These are phyloP conservation scores for Aegilops tauschii DNA, from an alignment of 176 grass and related monocot species.

Conservation along the genomic window DNA sequence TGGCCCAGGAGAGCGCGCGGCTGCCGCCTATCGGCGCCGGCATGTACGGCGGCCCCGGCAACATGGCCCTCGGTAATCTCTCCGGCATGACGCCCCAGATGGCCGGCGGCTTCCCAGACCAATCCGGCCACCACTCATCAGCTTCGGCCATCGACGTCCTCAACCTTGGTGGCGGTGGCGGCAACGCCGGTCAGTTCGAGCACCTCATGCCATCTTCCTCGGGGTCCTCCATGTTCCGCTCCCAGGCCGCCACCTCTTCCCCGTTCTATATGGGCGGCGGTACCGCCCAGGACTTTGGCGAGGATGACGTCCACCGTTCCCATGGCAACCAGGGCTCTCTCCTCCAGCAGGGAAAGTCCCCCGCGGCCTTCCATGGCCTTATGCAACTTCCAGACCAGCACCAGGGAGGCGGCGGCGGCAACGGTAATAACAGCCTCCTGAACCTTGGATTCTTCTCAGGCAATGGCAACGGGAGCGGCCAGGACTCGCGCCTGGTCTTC, in stretches of 20 bases:
- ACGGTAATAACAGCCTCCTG: slow-evolving; percentile 36
- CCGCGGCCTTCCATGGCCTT: slow-evolving; percentile 64
- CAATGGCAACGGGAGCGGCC: slow-evolving; percentile 16
- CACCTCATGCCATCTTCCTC: slow-evolving; percentile 41
- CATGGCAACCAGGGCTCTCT: slow-evolving; percentile 34
- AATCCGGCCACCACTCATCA: slow-evolving; percentile 35
- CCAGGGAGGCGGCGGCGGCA: slow-evolving; percentile 18
- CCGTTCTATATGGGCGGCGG: slow-evolving; percentile 51
- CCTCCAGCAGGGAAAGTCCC: slow-evolving; percentile 71
- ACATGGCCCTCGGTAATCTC: slow-evolving; percentile 58
- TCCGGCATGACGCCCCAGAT: slow-evolving; percentile 36
- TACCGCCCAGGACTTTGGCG: slow-evolving; percentile 40
- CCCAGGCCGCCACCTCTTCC: slow-evolving; percentile 18
- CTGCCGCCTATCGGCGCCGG: slow-evolving; percentile 45
- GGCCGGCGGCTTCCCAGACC: slow-evolving; percentile 37
- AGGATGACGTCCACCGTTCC: slow-evolving; percentile 52
- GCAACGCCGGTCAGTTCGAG: slow-evolving; percentile 40
- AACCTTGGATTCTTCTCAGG: slow-evolving; percentile 69
- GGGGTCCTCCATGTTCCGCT: slow-evolving; percentile 39
- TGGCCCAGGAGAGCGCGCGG: slow-evolving; percentile 83
- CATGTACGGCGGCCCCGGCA: slow-evolving; percentile 45
- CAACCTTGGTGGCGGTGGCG: slow-evolving; percentile 31
- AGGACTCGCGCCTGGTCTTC: slow-evolving; percentile 45
- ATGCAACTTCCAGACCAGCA: slow-evolving; percentile 69
- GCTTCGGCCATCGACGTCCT: slow-evolving; percentile 49